Percentiles rank a stretch among this genome's conserved stretches.
Evolutionary conservation across 495 filamentous ascomycete species (phyloP).

Genomic region (Hypoxylon perforatum): DNA sequence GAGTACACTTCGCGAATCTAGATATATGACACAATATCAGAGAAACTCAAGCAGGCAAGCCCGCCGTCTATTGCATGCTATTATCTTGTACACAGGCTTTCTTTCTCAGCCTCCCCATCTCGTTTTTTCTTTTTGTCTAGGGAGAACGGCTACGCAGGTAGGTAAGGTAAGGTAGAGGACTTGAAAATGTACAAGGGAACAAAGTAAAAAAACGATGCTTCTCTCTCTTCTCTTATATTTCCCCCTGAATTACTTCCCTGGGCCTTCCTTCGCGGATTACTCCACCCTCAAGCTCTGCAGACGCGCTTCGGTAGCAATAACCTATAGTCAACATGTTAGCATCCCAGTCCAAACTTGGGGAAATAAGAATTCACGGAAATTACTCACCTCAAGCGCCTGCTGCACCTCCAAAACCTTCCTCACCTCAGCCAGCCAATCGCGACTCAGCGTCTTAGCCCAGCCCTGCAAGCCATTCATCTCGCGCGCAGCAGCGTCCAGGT

Average conservation of each 20-base stretch:
- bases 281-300: constrained; percentile 69
- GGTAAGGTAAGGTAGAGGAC: constrained; percentile 17
- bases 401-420: constrained; percentile 91
- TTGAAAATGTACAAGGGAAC: constrained; percentile 39
- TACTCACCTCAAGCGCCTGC: constrained; percentile 91
- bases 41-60: constrained; percentile 3
- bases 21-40: not conserved
- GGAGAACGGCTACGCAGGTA: constrained; percentile 15
- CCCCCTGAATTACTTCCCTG: not conserved
- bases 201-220: constrained; percentile 35
- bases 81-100: constrained; percentile 30
- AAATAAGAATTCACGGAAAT: constrained; percentile 14
- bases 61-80: constrained; percentile 26
- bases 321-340: constrained; percentile 45
- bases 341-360: not conserved
- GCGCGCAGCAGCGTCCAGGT: constrained; percentile 88
- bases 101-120: constrained; percentile 4
- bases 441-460: constrained; percentile 92
- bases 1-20: too few relatives aligned
- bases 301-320: constrained; percentile 71
- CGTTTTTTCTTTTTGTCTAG: constrained; percentile 25
- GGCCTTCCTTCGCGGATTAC: constrained; percentile 36
- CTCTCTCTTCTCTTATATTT: constrained; percentile 8
- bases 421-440: constrained; percentile 91
- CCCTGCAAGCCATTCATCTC: constrained; percentile 93